Conservation (phyloP, 208 protist genomes). For the Crithidia expoeki region DNA sequence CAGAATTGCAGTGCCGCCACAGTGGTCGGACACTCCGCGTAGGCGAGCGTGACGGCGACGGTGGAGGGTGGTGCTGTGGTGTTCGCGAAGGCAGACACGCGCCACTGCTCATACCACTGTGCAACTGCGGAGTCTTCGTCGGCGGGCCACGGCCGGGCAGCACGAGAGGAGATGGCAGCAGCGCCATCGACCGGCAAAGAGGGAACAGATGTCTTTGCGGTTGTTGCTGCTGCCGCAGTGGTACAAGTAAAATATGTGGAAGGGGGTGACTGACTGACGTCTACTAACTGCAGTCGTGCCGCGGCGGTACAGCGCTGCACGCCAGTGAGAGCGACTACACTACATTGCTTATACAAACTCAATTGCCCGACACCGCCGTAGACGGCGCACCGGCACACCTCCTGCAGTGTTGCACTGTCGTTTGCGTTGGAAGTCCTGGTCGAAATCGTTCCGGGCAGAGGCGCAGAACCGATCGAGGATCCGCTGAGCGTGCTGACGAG, state of each 20-base stretch:
- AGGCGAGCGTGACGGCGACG: slow-evolving; percentile 24
- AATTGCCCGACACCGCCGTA: slow-evolving; percentile 65
- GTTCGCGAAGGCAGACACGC: slow-evolving; percentile 30
- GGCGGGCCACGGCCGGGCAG: slow-evolving; percentile 13
- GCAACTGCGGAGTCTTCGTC: slow-evolving; percentile 24
- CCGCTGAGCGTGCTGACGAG: slow-evolving; percentile 20
- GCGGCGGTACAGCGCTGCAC: slow-evolving; percentile 31
- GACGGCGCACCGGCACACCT: slow-evolving; percentile 53
- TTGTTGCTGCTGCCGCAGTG: background rate
- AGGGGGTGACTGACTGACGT: slow-evolving; percentile 22
- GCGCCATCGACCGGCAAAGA: background rate
- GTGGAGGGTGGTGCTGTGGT: background rate
- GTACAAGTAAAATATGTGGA: slow-evolving; percentile 13
- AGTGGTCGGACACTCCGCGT: slow-evolving; percentile 21
- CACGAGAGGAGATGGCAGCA: background rate
- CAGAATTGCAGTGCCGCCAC: slow-evolving; percentile 34
- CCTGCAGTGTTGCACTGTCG: slow-evolving; percentile 26
- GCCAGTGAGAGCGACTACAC: slow-evolving; percentile 53
- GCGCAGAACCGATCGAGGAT: background rate
- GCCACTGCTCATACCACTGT: slow-evolving; percentile 28
- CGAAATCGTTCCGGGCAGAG: background rate
- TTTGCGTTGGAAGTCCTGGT: background rate
- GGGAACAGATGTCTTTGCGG: background rate
- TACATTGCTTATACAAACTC: slow-evolving; percentile 64
- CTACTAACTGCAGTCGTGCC: slow-evolving; percentile 36